Evolutionary conservation across 2,329 filamentous ascomycete genomes (phyloP), one percentile per base, ranked within the genome.

Genomic region (Penicillium concentricum): DNA sequence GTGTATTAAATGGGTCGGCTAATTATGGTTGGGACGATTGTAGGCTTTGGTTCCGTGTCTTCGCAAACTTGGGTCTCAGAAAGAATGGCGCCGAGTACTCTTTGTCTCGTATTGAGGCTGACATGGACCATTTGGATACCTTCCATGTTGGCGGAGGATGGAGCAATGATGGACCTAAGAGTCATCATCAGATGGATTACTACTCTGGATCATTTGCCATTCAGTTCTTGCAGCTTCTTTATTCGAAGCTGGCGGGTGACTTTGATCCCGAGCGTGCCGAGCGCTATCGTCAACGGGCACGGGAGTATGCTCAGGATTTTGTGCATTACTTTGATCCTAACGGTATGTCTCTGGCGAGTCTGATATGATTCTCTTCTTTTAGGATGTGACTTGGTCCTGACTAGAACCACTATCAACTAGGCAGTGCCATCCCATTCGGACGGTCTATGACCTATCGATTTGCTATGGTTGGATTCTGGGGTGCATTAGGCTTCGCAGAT

Each of bases 391-490:
- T 24, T 26, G 38, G 3, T 51, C 4, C 34, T 56, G 7, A 52
- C 16, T 20, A 15, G 8, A n/a, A 20, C 10, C 5, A 35, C 34
- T 32, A 30, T 32, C 15, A 26, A 20, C 39, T 46, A 70, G 79
- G 86, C 5, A 81, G 88, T 24, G 82, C 87, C 2, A 89, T 91
- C 50, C 89, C 90, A 0, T 93, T 91, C 63, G 90, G 90, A 4
- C 83, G 90, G 46, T 90, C 87, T 51, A 82, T 92, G 48, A 90
- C 88, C 7, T 93, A 93, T 71, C 84, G 89, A n/a, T 92, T 91
- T 71, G 89, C 88, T 47, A 92, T 92, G 86, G 86, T 88, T n/a
- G 88, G 86, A 0, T 92, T 92, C 75, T 92, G 89, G 89, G 87
- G 88, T 13, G 87, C 89, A 0, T 75, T 92, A 28, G 90, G 88